Conservation (phyloP, 2,329 filamentous ascomycete genomes). For the Aspergillus puulaauensis region DNA sequence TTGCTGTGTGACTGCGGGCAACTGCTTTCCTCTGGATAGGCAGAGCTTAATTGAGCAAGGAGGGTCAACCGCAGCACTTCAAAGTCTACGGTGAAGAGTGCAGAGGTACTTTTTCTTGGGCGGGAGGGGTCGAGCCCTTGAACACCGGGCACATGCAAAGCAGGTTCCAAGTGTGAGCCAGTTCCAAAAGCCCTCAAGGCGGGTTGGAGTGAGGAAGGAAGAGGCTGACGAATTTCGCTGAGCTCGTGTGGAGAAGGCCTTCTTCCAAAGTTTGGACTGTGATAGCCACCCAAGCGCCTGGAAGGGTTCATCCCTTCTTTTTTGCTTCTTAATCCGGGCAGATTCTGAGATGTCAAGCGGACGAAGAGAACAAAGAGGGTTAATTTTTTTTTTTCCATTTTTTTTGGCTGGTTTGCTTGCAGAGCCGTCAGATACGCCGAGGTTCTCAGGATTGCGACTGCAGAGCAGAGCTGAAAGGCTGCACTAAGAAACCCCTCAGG, state of each 20-base stretch:
- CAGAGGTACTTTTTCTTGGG: background rate
- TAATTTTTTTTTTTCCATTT: background rate
- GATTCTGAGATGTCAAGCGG: background rate
- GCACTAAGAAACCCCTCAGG: constrained; percentile 1
- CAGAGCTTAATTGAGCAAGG: constrained; percentile 6
- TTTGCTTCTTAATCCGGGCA: background rate
- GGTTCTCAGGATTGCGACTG: background rate
- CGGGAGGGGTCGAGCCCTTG: too few relatives aligned
- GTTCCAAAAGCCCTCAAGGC: background rate
- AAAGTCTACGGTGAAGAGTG: background rate
- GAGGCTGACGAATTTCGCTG: constrained; percentile 4
- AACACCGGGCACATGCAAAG: background rate
- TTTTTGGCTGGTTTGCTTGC: background rate
- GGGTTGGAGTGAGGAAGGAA: background rate
- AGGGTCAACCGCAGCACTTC: background rate
- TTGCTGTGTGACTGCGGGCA: background rate
- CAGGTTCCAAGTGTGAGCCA: background rate
- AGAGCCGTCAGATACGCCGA: background rate
- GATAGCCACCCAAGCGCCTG: background rate
- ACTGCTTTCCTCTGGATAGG: background rate
- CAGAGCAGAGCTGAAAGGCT: constrained; percentile 2
- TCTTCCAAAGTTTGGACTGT: background rate
- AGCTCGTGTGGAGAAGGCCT: constrained; percentile 7
- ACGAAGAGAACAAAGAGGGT: background rate
- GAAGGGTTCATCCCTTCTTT: background rate